Base-by-base conservation (phyloP, 495 filamentous ascomycete species). In the Neurospora sp. region DNA sequence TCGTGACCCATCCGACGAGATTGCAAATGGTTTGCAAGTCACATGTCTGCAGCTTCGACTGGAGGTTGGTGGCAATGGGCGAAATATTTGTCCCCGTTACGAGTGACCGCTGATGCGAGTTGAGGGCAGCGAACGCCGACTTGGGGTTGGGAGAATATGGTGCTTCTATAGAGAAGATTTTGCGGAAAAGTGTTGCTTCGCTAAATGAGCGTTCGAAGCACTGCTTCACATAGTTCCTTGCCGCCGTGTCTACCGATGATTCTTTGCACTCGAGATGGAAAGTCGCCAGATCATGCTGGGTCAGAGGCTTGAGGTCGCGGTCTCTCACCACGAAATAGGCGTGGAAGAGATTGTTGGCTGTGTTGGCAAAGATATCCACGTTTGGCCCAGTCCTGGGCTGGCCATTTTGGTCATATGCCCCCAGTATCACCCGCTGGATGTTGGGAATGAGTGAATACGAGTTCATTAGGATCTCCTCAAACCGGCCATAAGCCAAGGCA, bases 1-100 rank as follows among this genome's bases (percentile, higher is more conserved):
- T 92, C 75, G 94, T 93, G 12, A 97, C 83, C 79, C 94, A 86
- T 10, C 90, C 91, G 72, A 93, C 91, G 1, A 97, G 83, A 76
- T 93, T 92, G 81, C 93, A 97, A 5, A 95, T 78, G 3, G 83
- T 83, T 54, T 82, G 78, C 54, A 88, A 76, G 71, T 85, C 84
- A 48, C 77, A 79, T 38, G 76, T 72, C 39, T 84, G 81, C 16
- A 88, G 77, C 12, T 81, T 80, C 1, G 83, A 78, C 72, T 85
- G 81, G 7, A 88, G 75, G 27, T 83, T 82, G 7, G 82, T 81
- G 40, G 84, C 82, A 18, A 88, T 79, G 23, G 86, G 84, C 14
- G 81, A 78, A 7, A 88, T 76, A 70, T 85, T 87, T 11, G 81
- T 83, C 3, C 80, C 81, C 37, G 83, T 84, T 7, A 87, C 80